A percentile compares a stretch with the other conserved stretches of the same genome.
These are phyloP conservation scores for Nepenthes alata DNA, from an alignment of 179 eudicot species.

Conservation along the genomic window DNA sequence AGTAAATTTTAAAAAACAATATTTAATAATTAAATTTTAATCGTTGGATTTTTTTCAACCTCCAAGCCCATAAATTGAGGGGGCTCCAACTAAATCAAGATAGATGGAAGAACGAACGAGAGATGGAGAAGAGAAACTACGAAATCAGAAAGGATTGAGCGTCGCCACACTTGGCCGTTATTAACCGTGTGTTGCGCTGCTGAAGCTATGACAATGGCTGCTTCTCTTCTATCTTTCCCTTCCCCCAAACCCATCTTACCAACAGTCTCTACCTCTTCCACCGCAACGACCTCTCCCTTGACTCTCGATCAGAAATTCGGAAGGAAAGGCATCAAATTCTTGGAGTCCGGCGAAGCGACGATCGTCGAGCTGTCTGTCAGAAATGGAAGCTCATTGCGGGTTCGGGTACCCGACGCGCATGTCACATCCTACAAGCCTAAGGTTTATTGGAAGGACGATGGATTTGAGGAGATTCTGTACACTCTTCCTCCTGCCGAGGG, in stretches of 20 bases:
- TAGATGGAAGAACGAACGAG: too few relatives aligned
- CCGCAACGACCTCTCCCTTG: slow-evolving; percentile 18
- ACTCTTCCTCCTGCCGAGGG: slow-evolving; percentile 24
- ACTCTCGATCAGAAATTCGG: slow-evolving; percentile 64
- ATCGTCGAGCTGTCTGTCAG: slow-evolving; percentile 60
- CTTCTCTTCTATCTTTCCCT: slow-evolving; percentile 60
- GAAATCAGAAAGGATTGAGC: too few relatives aligned
- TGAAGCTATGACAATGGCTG: slow-evolving; percentile 1
- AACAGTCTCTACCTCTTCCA: slow-evolving; percentile 25
- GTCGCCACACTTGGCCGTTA: too few relatives aligned
- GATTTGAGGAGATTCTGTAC: slow-evolving; percentile 64
- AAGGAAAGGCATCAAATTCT: slow-evolving; percentile 69
- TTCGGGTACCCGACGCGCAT: slow-evolving; percentile 53
- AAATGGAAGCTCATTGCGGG: slow-evolving; percentile 75
- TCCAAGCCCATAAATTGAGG: too few relatives aligned
- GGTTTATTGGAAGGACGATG: slow-evolving; percentile 81
- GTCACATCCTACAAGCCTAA: slow-evolving; percentile 80
- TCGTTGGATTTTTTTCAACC: too few relatives aligned
- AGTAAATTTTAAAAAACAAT: too few relatives aligned
- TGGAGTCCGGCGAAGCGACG: slow-evolving; percentile 24
- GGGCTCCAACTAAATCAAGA: too few relatives aligned
- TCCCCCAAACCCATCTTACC: slow-evolving; percentile 38
- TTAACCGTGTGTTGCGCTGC: too few relatives aligned
- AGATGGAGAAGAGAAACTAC: too few relatives aligned
- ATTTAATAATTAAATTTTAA: too few relatives aligned